Evolutionary conservation across 768 basidiomycete species (phyloP), one percentile per base, ranked within the genome.

Genomic region (Crucibulum laeve): DNA sequence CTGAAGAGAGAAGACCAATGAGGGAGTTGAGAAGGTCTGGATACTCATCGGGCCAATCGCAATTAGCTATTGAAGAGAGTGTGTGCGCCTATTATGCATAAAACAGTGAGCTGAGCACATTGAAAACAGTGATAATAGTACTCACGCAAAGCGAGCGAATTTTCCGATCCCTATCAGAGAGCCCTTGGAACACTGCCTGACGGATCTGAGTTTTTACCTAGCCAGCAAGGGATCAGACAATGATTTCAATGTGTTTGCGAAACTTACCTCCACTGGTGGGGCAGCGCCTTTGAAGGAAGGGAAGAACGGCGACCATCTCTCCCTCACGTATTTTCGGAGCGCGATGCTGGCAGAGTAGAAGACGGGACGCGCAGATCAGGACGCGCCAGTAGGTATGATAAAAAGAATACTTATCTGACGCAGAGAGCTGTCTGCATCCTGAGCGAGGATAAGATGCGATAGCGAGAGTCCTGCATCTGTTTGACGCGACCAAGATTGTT

Each of bases 11-110:
- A 7, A 95, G 77, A 25, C 65, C 63, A 48, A 98, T 81, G 15
- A 99, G 76, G 35, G 76, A 71, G 34, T 70, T 70, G 25, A 97
- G 73, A n/a, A 97, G 77, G 37, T 87, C 82, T 0, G 94, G 91
- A 60, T 91, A 98, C 72, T 94, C 91, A 64, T 96, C 93, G 6
- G 94, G 95, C 91, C 92, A 97, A 67, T 97, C 93, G 52, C 82
- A 85, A 50, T 84, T 84, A 22, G 95, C 92, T 47, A 97, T 86
- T 1, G 80, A 80, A 10, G 95, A 95, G 18, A 98, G 65, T 3
- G 86, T 84, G 52, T 85, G 87, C 3, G 94, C 95, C 91, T 95
- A 56, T n/a, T 25, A 6, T 21, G 10, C 25, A 6, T 17, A 18
- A 19, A 8, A 46, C 52, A 42, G n/a, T 25, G 25, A 45, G 1